Evolutionary conservation across 2,329 filamentous ascomycete genomes (phyloP).

Genomic region (Cladobotryum mycophilum): DNA sequence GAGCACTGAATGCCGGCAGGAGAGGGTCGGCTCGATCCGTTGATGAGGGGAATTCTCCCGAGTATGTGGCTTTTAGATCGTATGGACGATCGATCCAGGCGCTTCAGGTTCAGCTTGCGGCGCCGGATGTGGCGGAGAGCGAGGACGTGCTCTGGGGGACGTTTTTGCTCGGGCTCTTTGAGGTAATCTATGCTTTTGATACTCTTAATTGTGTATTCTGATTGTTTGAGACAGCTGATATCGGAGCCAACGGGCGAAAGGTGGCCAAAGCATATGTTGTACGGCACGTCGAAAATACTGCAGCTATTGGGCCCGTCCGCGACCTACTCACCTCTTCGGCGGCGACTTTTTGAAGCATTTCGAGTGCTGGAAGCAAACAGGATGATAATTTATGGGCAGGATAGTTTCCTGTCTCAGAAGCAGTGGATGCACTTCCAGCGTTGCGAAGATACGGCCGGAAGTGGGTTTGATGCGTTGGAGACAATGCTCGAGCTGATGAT

Average conservation of each 20-base stretch:
- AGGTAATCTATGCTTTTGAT: conserved; percentile 11
- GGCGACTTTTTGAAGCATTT: conserved; percentile 17
- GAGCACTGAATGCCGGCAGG: conserved; percentile 21
- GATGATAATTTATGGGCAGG: conserved; percentile 19
- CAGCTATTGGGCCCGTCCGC: not conserved
- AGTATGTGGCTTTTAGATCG: conserved; percentile 10
- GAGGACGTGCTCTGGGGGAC: conserved; percentile 21
- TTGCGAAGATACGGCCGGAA: too few relatives aligned
- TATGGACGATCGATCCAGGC: conserved; percentile 17
- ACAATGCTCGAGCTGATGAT: conserved; percentile 11
- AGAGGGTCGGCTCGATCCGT: not conserved
- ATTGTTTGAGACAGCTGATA: conserved; percentile 16
- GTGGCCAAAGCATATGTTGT: conserved; percentile 24
- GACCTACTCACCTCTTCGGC: not conserved
- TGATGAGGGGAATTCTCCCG: not conserved
- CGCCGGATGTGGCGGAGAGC: not conserved
- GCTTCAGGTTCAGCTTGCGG: conserved; percentile 11
- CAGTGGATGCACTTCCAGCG: conserved; percentile 3
- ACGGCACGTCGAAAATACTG: conserved; percentile 20
- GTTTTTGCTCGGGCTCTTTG: conserved; percentile 22
- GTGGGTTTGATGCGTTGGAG: not conserved
- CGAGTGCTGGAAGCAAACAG: conserved; percentile 18
- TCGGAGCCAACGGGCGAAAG: conserved; percentile 18
- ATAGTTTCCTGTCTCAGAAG: conserved; percentile 15
- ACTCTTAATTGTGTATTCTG: not conserved